Conservation (phyloP, 1,284 basidiomycete genomes). For the Fomitopsis schrenkii region DNA sequence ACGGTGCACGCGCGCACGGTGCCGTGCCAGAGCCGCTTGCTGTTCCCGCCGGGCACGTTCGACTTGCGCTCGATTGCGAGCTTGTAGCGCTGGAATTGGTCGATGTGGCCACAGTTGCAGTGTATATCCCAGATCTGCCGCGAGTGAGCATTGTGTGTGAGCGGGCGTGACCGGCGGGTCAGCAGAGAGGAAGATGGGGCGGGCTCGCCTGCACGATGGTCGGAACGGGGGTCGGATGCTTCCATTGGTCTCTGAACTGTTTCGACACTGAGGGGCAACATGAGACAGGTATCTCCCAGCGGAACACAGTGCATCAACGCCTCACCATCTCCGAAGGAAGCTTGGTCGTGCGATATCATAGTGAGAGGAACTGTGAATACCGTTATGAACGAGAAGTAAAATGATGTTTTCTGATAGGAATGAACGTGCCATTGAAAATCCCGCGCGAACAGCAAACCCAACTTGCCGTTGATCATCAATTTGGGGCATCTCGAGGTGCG, state of each 20-base stretch:
- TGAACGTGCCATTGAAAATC: neutral
- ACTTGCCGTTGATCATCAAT: neutral
- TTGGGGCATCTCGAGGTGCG: neutral
- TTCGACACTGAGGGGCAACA: neutral
- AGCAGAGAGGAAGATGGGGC: no score
- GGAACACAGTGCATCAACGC: no score
- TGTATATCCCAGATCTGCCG: neutral
- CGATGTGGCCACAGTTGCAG: neutral
- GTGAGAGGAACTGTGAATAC: neutral
- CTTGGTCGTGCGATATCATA: neutral
- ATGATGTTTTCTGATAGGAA: neutral
- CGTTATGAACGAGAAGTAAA: no score
- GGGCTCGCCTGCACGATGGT: neutral
- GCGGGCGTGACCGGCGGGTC: neutral
- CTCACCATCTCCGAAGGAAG: neutral
- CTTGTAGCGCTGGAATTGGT: neutral
- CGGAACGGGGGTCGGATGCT: neutral
- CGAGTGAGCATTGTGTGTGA: no score
- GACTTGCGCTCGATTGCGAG: slow-evolving; percentile 3
- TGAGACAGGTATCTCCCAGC: no score
- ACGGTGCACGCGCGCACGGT: slow-evolving; percentile 3
- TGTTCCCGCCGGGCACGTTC: slow-evolving; percentile 3
- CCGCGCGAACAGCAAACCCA: neutral
- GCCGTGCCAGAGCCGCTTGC: neutral
- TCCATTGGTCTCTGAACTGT: neutral